Base-by-base conservation (phyloP, 2,329 filamentous ascomycete species). In the Fusarium chaquense region DNA sequence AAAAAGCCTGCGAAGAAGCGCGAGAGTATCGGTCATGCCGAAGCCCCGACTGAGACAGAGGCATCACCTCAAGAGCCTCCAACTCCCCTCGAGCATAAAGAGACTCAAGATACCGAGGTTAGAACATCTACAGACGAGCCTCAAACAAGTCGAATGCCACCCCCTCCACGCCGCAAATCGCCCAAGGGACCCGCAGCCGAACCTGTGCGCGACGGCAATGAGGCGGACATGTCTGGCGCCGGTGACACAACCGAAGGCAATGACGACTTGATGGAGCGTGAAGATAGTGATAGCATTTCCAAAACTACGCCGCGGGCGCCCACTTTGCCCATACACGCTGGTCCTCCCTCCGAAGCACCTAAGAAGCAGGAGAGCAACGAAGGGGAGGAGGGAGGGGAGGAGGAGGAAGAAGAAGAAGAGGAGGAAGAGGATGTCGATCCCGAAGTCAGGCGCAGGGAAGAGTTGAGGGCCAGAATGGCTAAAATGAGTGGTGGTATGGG, bases 401-500 rank as follows among this genome's bases (percentile, higher is more conserved):
- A 93, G 33, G 93, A 93, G 33, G 93, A 94, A 28, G 93, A 97
- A 20, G 93, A 97, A 20, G 20, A 20, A 20, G 91, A 93, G 30
- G 91, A 93, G 33, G 93, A 93, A 33, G 93, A 94, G 30, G 93
- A 97, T 18, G 84, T 97, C 53, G 94, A 98, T 75, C 93, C 94
- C 1, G 96, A 99, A 78, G 86, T 93, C 24, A 90, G 89, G 71
- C 91, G 94, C 54, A 92, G 91, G 77, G 90, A 97, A 81, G 95
- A 98, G 78, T 85, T 99, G 33, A 89, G 96, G 64, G 94, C 96
- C 66, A 90, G 96, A 73, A 99, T 99, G 93, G 96, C 96, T 46
- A 98, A 97, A 82, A 96, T 99, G 91, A 97, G 95, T 72, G 95
- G 95, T 58, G 95, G 95, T 24, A 97, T 97, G 93, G 93, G 93